Conservation (phyloP, 139 green algal species). For the Micractinium conductrix region DNA sequence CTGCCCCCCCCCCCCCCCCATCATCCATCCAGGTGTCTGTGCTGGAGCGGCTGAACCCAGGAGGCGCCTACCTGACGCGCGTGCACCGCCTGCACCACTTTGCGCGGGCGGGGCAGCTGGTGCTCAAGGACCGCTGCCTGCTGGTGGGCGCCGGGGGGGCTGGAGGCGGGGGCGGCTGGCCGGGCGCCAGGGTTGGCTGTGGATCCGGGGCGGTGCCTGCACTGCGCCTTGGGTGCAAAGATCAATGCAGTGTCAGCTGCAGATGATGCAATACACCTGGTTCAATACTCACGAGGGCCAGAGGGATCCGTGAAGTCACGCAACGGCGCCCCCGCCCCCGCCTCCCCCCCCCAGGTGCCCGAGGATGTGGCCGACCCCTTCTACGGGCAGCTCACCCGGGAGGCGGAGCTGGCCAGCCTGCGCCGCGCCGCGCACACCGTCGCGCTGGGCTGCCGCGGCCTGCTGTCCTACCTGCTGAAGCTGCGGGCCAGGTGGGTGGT, state of each 20-base stretch:
- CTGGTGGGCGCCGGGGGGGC: not conserved
- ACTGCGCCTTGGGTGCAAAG: no score
- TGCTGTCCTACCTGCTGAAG: conserved; percentile 47
- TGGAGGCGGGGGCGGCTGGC: no score
- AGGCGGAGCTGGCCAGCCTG: conserved; percentile 22
- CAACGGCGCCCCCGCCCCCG: no score
- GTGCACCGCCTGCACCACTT: conserved; percentile 47
- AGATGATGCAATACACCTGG: no score
- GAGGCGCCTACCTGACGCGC: conserved; percentile 44
- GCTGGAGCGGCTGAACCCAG: conserved; percentile 63
- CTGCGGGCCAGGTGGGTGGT: conserved; percentile 35
- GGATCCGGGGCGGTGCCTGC: no score
- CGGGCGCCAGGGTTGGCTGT: no score
- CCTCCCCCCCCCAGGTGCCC: not conserved
- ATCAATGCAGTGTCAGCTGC: no score
- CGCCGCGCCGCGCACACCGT: conserved; percentile 24
- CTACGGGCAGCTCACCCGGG: conserved; percentile 35
- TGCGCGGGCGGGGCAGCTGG: not conserved
- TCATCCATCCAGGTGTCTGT: conserved; percentile 49
- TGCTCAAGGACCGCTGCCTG: conserved; percentile 17
- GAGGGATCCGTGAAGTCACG: no score
- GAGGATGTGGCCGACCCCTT: conserved; percentile 56
- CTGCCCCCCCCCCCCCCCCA: no score
- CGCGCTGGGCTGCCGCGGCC: conserved; percentile 27
- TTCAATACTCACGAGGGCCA: no score